Base-by-base conservation (phyloP, 495 filamentous ascomycete genomes). In the Stereocaulon alpinum region DNA sequence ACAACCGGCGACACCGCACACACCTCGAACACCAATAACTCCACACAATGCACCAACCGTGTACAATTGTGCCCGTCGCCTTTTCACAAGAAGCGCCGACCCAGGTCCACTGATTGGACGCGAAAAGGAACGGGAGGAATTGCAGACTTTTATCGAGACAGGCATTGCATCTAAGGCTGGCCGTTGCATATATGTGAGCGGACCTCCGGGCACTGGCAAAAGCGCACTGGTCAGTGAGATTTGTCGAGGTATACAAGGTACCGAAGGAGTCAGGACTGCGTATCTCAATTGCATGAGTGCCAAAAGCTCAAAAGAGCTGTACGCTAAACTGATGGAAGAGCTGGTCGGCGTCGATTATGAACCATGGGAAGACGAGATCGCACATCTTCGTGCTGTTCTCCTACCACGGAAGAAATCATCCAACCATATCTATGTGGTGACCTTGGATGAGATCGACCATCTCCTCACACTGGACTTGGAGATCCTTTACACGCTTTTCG, bases 231-330 rank as follows among this genome's bases (percentile, higher is more conserved):
- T 96, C 54, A 81, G 83, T 56, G 86, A 95, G 64, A 80, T 96
- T 32, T 87, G 85, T 53, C 73, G 79, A 43, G 76, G 83, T 37
- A 62, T 85, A 24, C 73, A 80, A 41, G 68, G 70, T 42, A 71
- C 64, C 2, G 66, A 70, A 5, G 68, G 70, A 12, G 72, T 90
- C 52, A 84, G 82, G 66, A 82, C 82, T 44, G 81, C 83, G 3
- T 90, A 91, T 68, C 74, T 99, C 74, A 99, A 99, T 65, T 99
- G 93, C 71, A 95, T 95, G 82, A 93, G 89, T 70, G 86, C 95
- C 70, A 92, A 93, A 64, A 83, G 79, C 56, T 84, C 89, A 6
- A 80, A 81, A 59, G 91, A 94, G 65, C 79, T 97, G 22, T 94
- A 90, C 68, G 77, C 79, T 61, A 89, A 80, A 41, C 74, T 98